These are phyloP conservation scores for Pharus latifolius DNA, from an alignment of 176 grass and related monocot genomes.

Conservation along the genomic window DNA sequence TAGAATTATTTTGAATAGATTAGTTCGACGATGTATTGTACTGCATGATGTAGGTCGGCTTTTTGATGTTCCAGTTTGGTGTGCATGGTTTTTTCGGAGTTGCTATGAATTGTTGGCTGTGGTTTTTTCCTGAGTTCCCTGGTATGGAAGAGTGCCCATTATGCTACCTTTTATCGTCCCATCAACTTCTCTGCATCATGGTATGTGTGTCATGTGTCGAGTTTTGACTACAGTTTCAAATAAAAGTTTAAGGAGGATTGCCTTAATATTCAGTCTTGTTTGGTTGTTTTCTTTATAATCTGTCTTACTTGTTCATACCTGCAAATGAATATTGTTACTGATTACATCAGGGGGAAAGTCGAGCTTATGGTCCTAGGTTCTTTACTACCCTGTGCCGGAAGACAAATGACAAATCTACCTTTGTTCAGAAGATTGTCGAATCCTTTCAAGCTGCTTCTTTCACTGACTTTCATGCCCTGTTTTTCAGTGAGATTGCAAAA, in stretches of 20 bases:
- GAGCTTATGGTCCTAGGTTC: neutral
- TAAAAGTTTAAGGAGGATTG: no score
- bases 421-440: neutral
- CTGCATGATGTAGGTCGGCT: neutral
- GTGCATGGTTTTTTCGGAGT: neutral
- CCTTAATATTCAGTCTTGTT: neutral
- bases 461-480: neutral
- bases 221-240: no score
- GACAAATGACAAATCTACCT: neutral
- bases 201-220: no score
- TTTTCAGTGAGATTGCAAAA: conserved; percentile 81
- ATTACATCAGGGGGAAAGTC: neutral
- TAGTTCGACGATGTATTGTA: neutral
- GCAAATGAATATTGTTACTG: neutral
- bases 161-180: neutral
- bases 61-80: neutral
- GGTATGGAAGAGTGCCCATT: neutral
- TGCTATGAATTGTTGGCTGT: neutral
- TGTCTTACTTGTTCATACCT: neutral
- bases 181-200: no score
- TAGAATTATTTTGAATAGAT: neutral
- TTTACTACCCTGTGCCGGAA: neutral
- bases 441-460: neutral
- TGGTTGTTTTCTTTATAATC: neutral
- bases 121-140: neutral